Conservation (phyloP, 345 rosid genomes). For the Ceriops decandra region DNA sequence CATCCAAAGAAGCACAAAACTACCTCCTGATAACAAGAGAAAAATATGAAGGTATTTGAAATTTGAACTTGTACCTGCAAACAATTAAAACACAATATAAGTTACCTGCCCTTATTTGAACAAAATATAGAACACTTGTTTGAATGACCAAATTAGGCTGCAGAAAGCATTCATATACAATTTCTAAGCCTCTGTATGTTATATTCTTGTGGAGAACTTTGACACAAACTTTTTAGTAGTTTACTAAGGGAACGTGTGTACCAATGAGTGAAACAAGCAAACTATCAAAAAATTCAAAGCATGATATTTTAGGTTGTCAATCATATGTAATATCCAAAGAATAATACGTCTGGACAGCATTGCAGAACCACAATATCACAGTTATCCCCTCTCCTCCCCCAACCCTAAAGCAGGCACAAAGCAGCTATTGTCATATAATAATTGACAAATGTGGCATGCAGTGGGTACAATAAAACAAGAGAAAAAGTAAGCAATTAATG, state of each 20-base stretch:
- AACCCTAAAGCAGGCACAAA: too few species aligned
- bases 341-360: too few species aligned
- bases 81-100: constrained; percentile 15
- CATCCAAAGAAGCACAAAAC: constrained; percentile 10
- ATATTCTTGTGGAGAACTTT: background rate
- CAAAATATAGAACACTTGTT: too few species aligned
- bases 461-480: too few species aligned
- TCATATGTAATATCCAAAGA: too few species aligned
- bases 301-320: too few species aligned
- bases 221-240: background rate
- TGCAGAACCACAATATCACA: too few species aligned
- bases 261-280: background rate
- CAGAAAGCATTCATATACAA: background rate
- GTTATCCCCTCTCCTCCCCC: too few species aligned
- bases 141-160: background rate
- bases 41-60: constrained; percentile 88
- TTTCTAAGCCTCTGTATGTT: background rate
- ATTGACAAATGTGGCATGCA: too few species aligned
- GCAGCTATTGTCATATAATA: too few species aligned
- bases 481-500: too few species aligned
- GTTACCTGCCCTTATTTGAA: background rate
- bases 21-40: constrained; percentile 94
- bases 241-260: background rate
- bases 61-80: constrained; percentile 94
- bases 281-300: background rate